Evolutionary conservation across 2,329 filamentous ascomycete genomes (phyloP), one percentile per base, ranked within the genome.

Genomic region (Fusarium sp.): DNA sequence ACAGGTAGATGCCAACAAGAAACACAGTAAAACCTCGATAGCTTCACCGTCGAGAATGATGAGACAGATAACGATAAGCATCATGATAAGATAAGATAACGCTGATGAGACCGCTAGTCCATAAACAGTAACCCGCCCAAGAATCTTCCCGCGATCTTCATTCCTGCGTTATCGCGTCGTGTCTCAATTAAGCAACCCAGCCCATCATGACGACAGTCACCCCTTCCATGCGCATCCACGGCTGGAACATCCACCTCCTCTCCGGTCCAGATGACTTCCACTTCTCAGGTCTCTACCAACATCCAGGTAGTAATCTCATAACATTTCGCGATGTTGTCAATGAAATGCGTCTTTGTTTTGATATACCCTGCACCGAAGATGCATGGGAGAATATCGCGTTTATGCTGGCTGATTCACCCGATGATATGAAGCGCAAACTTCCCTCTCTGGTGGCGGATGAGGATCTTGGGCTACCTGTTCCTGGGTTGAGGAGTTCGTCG

Each of bases 301-400:
- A 25, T 21, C 46, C 30, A 2, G 55, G 44, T 3, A 61, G 46
- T 43, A 21, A n/a, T 10, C 50, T 62, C 6, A 16, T 71, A 30
- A 62, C 65, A 4, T 70, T 69, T 54, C 56, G 52, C 37, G 42
- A 70, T n/a, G 37, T 69, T 28, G 26, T 65, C 16, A 30, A 69
- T n/a, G 65, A 72, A 53, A 45, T 72, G 21, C 53, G 65, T 21
- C 65, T 69, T 8, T 66, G 58, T 42, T 72, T 72, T 43, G 60
- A 70, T n/a, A 48, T 70, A 7, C 46, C 50, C 12, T 34, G 5
- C 7, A 18, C 19, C 7, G 16, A 52, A 19, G 50, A 62, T 21
- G 18, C 51, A 11, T 69, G 57, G 60, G 37, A 54, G 6, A 34
- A 28, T 13, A 23, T 71, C 12, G 59, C 56, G 0, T 71, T 71